phyloP scores from a whole-genome alignment of 73 alveolate genomes.

The Paramecium caudatum region DNA sequence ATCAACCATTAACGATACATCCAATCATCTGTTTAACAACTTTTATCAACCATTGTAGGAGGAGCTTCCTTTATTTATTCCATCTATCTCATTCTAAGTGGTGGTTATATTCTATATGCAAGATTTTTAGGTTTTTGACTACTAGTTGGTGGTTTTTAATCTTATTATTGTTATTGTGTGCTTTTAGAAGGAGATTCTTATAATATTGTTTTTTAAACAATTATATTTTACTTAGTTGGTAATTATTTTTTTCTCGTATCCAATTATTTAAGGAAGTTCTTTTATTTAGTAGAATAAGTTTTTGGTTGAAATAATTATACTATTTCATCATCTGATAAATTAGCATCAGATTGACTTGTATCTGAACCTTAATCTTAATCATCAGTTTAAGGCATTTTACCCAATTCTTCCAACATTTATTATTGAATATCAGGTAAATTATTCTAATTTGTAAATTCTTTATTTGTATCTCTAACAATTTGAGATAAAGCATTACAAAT shows the following conservation, averaged over 20 bases:
- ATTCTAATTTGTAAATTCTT: constrained; percentile 59
- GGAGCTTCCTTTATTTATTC: not conserved
- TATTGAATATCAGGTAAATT: constrained; percentile 17
- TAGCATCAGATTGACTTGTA: constrained; percentile 66
- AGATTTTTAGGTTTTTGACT: constrained; percentile 38
- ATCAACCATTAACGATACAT: constrained; percentile 40
- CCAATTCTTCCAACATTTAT: constrained; percentile 20
- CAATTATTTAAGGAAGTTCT: constrained; percentile 2
- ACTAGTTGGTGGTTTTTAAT: not conserved
- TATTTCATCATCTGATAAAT: constrained; percentile 73
- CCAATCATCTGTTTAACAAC: constrained; percentile 62
- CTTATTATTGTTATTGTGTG: not conserved
- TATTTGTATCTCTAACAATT: constrained; percentile 61
- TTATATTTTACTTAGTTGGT: not conserved
- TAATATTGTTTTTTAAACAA: not conserved
- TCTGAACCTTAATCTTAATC: constrained; percentile 74
- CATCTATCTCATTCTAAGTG: not conserved
- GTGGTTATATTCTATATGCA: not conserved
- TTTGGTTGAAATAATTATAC: constrained; percentile 56
- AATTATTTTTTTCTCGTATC: constrained; percentile 10
- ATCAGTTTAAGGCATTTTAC: constrained; percentile 66
- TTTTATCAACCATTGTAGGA: constrained; percentile 12
- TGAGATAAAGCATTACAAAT: constrained; percentile 43
- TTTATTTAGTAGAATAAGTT: constrained; percentile 22
- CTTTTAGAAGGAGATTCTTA: constrained; percentile 15